These are phyloP conservation scores for Teunomyces aglyptinius DNA, from an alignment of 805 yeast genomes.

Conservation along the genomic window DNA sequence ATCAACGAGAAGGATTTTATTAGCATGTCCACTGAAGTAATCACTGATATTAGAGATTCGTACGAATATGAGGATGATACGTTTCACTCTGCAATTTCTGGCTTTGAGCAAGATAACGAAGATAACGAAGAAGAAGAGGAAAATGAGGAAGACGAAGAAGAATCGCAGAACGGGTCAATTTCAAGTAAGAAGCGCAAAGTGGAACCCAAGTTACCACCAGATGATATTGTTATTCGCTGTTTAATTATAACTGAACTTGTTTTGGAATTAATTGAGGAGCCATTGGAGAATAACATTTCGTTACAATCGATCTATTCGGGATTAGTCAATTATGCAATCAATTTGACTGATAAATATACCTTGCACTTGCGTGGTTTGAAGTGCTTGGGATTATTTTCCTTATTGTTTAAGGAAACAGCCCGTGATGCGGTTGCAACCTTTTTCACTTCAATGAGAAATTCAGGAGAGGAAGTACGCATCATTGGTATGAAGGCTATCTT, in stretches of 20 bases:
- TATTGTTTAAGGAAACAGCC: conserved; percentile 50
- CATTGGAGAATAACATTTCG: conserved; percentile 62
- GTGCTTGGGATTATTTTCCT: conserved; percentile 77
- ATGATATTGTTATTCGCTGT: conserved; percentile 57
- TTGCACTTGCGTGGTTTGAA: conserved; percentile 63
- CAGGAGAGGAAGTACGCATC: conserved; percentile 59
- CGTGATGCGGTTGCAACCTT: conserved; percentile 60
- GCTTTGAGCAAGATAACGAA: conserved; percentile 16
- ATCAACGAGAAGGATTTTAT: conserved; percentile 82
- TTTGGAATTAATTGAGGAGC: conserved; percentile 63
- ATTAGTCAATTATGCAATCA: conserved; percentile 75
- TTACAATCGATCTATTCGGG: conserved; percentile 69
- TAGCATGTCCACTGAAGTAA: conserved; percentile 78
- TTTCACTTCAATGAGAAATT: conserved; percentile 67
- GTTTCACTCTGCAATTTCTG: conserved; percentile 24
- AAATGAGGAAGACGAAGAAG: conserved; percentile 24
- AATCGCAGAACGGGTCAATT: conserved; percentile 16
- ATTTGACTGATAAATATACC: conserved; percentile 44
- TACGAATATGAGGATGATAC: conserved; percentile 41
- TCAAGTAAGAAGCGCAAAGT: conserved; percentile 28
- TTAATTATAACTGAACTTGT: conserved; percentile 66
- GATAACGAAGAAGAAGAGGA: conserved; percentile 23
- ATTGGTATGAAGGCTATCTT: conserved; percentile 68
- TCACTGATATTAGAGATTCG: conserved; percentile 79
- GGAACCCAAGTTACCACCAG: conserved; percentile 42